Evolutionary conservation across 805 yeast genomes (phyloP), one percentile per base, ranked within the genome.

Genomic region (Blastobotrys chiropterorum): DNA sequence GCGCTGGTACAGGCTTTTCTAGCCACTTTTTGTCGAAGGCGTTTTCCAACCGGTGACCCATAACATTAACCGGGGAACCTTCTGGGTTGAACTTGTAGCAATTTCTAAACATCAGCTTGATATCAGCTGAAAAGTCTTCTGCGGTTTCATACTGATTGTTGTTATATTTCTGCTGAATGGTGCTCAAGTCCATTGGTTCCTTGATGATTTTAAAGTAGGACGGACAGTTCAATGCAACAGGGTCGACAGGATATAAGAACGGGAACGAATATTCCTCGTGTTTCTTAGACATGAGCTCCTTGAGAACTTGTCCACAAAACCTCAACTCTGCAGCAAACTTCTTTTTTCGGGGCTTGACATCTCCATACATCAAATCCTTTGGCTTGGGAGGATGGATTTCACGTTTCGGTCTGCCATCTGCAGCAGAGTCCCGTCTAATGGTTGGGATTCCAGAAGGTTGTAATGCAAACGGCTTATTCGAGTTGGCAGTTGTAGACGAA

Each of bases 311-410:
- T 59, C 81, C 85, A 65, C 95, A 88, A 69, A 85, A 94, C 63
- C 90, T 78, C 66, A 94, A 78, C 67, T 92, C 97, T 7, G 92
- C 85, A 40, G 92, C 95, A 64, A 76, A 82, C 73, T 89, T 92
- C 79, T 92, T 90, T 71, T 87, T 87, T 58, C 95, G 80, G 45
- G 99, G 99, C 64, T 90, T 77, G 50, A 82, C 82, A 63, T 90
- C 97, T 20, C 70, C 67, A 63, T 88, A 89, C 2, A 96, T 95
- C 67, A 90, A 80, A 66, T 94, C 97, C 64, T 88, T 88, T 31
- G 96, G 87, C 64, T 86, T 85, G 50, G 99, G 99, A 2, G 99
- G 99, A 67, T 90, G 97, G 46, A 94, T 89, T 59, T 89, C 94
- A 59, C 99, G 81, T 69, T 92, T 92, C 39, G 98, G 98, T 59